Percentiles rank a stretch among this genome's conserved stretches.
Evolutionary conservation across 225 moss, liverwort and hornwort species (phyloP).

Genomic region (Lunularia cruciata): DNA sequence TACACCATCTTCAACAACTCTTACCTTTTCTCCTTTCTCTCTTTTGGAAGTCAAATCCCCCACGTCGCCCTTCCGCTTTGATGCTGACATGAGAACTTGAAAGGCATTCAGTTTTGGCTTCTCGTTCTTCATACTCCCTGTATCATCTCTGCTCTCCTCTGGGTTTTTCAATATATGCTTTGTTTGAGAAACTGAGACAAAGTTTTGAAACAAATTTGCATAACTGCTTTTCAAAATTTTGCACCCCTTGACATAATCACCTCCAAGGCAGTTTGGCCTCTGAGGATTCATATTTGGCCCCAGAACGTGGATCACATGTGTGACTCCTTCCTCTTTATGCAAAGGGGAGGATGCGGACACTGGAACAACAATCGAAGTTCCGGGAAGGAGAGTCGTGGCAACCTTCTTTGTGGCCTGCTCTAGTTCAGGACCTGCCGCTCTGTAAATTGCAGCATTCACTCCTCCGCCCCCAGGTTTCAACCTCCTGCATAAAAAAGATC

Average conservation of each 20-base stretch:
- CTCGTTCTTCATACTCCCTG: conserved; percentile 19
- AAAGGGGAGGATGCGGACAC: conserved; percentile 65
- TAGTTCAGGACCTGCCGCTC: conserved; percentile 77
- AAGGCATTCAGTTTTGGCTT: conserved; percentile 60
- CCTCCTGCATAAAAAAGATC: no score
- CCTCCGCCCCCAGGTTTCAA: conserved; percentile 95
- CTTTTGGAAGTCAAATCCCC: conserved; percentile 41
- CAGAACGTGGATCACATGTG: conserved; percentile 91
- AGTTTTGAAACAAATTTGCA: conserved; percentile 58
- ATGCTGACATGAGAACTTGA: conserved; percentile 73
- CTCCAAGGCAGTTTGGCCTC: conserved; percentile 71
- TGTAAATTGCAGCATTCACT: conserved; percentile 85
- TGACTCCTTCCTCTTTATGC: conserved; percentile 66
- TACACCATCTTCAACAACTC: conserved; percentile 37
- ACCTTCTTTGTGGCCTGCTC: conserved; percentile 64
- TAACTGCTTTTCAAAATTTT: conserved; percentile 63
- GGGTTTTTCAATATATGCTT: neutral
- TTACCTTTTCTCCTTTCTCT: conserved; percentile 47
- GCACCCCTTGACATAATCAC: conserved; percentile 69
- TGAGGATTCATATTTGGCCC: conserved; percentile 96
- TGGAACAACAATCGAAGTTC: conserved; percentile 63
- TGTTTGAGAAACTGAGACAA: conserved; percentile 42
- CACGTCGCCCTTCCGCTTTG: conserved; percentile 59
- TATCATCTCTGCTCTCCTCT: conserved; percentile 2
- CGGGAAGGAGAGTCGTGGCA: conserved; percentile 59